These are phyloP conservation scores for Epithemia pelagica DNA, from an alignment of 108 stramenopile species.

Conservation along the genomic window DNA sequence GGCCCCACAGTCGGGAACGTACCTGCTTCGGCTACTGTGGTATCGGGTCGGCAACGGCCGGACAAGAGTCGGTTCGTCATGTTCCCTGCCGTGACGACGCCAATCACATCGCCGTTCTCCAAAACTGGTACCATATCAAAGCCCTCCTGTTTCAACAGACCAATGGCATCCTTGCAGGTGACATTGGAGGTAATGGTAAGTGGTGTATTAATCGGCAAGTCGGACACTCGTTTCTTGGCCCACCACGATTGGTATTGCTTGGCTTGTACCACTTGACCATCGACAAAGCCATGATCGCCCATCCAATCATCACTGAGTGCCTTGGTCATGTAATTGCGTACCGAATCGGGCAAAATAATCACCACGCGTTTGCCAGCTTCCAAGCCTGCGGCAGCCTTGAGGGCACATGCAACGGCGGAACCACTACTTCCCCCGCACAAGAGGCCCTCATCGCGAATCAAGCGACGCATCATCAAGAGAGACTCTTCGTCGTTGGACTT, in stretches of 20 bases:
- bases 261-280: constrained; percentile 63
- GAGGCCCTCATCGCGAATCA: constrained; percentile 88
- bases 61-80: constrained; percentile 65
- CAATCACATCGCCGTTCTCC: constrained; percentile 68
- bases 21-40: constrained; percentile 64
- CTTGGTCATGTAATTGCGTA: constrained; percentile 96
- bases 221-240: constrained; percentile 68
- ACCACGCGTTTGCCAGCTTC: constrained; percentile 65
- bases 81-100: constrained; percentile 93
- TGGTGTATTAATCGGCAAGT: constrained; percentile 77
- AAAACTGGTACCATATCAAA: constrained; percentile 95
- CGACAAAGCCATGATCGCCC: constrained; percentile 82
- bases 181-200: constrained; percentile 81
- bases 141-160: constrained; percentile 74
- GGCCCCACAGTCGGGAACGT: not conserved
- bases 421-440: constrained; percentile 89
- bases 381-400: constrained; percentile 65
- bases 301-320: constrained; percentile 90
- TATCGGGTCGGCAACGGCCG: constrained; percentile 60
- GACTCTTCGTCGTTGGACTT: constrained; percentile 72
- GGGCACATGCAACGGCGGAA: constrained; percentile 66
- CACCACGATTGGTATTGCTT: constrained; percentile 58
- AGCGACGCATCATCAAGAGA: constrained; percentile 77
- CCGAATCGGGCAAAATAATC: constrained; percentile 85
- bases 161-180: constrained; percentile 82